Evolutionary conservation across 2,329 filamentous ascomycete genomes (phyloP).

Genomic region (Teratosphaeria pseudoeucalypti): DNA sequence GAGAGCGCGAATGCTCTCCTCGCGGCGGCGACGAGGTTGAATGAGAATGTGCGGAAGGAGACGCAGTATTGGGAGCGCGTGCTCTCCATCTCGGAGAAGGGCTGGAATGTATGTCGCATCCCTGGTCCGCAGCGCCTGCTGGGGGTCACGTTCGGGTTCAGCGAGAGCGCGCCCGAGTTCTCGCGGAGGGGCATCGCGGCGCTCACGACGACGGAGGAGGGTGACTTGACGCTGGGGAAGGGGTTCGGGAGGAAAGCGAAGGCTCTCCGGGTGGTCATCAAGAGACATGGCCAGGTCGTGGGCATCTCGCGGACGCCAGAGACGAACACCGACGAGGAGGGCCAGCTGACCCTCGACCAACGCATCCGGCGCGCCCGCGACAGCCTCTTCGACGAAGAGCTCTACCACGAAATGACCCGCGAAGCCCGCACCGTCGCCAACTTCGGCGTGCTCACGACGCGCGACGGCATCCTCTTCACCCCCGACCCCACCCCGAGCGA

Average conservation of each 20-base stretch:
- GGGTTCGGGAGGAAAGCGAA: constrained; percentile 46
- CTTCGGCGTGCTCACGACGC: constrained; percentile 58
- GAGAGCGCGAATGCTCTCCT: constrained; percentile 64
- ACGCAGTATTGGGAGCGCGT: constrained; percentile 84
- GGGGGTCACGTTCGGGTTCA: constrained; percentile 81
- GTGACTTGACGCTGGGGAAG: constrained; percentile 63
- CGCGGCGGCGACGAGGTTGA: constrained; percentile 59
- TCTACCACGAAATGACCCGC: constrained; percentile 80
- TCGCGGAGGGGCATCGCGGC: constrained; percentile 69
- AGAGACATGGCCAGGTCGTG: constrained; percentile 45
- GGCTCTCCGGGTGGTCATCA: constrained; percentile 58
- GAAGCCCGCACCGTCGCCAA: constrained; percentile 64
- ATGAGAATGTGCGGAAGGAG: constrained; percentile 69
- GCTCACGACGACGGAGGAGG: constrained; percentile 62
- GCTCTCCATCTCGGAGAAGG: constrained; percentile 65
- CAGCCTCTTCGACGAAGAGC: constrained; percentile 70
- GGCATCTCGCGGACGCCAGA: constrained; percentile 41
- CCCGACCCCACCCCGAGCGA: constrained; percentile 2
- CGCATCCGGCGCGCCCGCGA: constrained; percentile 66
- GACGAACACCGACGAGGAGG: constrained; percentile 21
- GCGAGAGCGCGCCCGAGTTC: constrained; percentile 55
- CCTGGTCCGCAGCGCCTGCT: constrained; percentile 61
- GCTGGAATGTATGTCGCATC: constrained; percentile 75
- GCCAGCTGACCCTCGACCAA: constrained; percentile 52
- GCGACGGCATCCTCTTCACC: constrained; percentile 28